Base-by-base conservation (phyloP, 176 grass and related monocot genomes). In the Ananas comosus region DNA sequence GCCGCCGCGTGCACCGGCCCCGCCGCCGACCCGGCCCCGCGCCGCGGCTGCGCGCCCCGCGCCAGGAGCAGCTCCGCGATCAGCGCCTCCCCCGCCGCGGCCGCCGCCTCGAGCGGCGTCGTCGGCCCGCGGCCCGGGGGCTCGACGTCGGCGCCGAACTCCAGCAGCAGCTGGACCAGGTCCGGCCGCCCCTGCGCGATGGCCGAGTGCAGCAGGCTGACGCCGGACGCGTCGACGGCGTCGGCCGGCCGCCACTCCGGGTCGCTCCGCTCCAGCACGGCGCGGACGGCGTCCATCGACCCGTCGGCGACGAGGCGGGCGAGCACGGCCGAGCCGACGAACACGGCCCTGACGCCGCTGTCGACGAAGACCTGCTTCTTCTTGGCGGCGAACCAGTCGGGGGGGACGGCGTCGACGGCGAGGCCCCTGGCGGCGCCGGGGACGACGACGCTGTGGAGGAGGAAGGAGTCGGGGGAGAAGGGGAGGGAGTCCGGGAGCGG, bases 351-450 rank as follows among this genome's bases (percentile, higher is more conserved):
- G 81, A 91, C 81, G 67, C 88, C 81, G 72, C 84, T 87, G 63
- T 91, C 88, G 2, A 81, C 82, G 52, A 91, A 91, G 72, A 91
- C 88, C 28, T 91, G 88, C 75, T 91, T 91, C 88, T 68, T 75
- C 78, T 76, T 76, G n/a, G 80, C 79, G 47, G 81, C 84, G 84
- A 91, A 91, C 88, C 84, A 91, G 67, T 91, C 88, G 13, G 73
- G 72, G 57, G 80, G 86, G 3, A 87, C 81, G 0, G 84, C 81
- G 75, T 91, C 84, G 21, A 81, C 68, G 21, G 68, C 71, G 11
- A 74, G 67, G 12, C 72, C 69, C 54, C 80, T 68, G 0, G 72
- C 51, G 57, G 88, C 78, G 13, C 81, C 81, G 25, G 88, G 88
- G 12, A 70, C 84, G 48, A 91, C 84, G 21, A 87, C 88, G 84